Conservation (phyloP, 176 grass and related monocot genomes). For the Lolium perenne region DNA sequence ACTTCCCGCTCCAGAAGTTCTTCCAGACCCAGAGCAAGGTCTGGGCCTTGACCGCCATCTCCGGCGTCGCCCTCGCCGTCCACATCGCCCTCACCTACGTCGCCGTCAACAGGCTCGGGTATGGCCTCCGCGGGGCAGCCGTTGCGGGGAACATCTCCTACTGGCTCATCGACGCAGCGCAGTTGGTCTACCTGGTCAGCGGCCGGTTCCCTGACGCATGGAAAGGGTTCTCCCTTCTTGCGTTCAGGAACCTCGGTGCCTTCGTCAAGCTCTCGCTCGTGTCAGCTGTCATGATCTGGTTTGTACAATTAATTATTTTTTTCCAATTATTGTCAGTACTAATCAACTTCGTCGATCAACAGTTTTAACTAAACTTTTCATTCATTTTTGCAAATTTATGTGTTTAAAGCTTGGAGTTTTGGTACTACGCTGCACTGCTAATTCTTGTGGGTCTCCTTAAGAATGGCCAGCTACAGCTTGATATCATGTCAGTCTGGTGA, state of each 20-base stretch:
- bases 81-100: slow-evolving; percentile 57
- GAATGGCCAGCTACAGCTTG: slow-evolving; percentile 60
- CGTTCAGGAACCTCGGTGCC: slow-evolving; percentile 46
- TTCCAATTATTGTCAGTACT: not conserved
- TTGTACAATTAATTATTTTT: not conserved
- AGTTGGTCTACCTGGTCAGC: slow-evolving; percentile 53
- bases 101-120: slow-evolving; percentile 39
- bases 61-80: slow-evolving; percentile 38
- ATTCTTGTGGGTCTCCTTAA: slow-evolving; percentile 70
- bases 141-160: slow-evolving; percentile 51
- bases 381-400: not conserved
- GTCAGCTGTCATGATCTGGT: slow-evolving; percentile 66
- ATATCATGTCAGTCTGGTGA: slow-evolving; percentile 73
- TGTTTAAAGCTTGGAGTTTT: slow-evolving; percentile 65
- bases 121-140: slow-evolving; percentile 50
- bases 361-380: not conserved
- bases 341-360: not conserved
- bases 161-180: slow-evolving; percentile 54
- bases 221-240: slow-evolving; percentile 42
- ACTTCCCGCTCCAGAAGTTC: slow-evolving; percentile 69
- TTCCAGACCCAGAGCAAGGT: slow-evolving; percentile 66
- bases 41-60: slow-evolving; percentile 54
- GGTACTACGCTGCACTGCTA: slow-evolving; percentile 72
- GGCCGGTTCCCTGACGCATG: slow-evolving; percentile 47
- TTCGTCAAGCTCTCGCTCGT: slow-evolving; percentile 68